Base-by-base conservation (phyloP, 1,284 basidiomycete genomes). In the Cryptococcus sp. region DNA sequence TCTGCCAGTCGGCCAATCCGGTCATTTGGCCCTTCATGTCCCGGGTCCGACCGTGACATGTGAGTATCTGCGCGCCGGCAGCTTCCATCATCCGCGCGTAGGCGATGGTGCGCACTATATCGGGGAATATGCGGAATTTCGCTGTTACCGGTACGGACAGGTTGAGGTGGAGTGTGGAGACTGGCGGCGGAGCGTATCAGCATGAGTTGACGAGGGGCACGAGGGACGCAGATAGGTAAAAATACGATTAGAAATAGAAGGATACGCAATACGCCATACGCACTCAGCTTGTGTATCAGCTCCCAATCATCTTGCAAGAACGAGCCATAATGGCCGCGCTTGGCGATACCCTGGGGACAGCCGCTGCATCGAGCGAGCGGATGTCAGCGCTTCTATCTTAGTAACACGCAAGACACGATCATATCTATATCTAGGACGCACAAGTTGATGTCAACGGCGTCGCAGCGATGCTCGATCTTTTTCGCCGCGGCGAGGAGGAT, bases 301-400 rank as follows among this genome's bases (percentile, higher is more conserved):
- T 90, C 87, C 93, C 93, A 97, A 54, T 98, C 92, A 61, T 98
- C 94, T 82, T 93, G 91, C 48, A 99, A 75, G 80, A 90, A 98
- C 1, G 88, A 85, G 0, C 95, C 95, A 67, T 98, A 99, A 58
- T 85, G 84, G 0, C 95, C 95, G 44, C 86, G 82, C 61, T 85
- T 84, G 0, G 95, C 95, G 62, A 99, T 98, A 55, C 95, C 92
- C 72, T 99, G 95, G 0, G 95, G 95, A 74, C 95, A 98, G 0
- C 93, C 93, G 31, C 71, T 74, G 50, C 11, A 27, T 17, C 16
- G 27, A 41, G 23, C 1, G 40, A 15, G 19, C 19, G 52, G 25
- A 47, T 13, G 52, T 40, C 11, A 23, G 17, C 17, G 47, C 3
- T 16, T 31, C n/a, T n/a, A 3, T 50, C 3, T 8, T 7, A 39